Base-by-base conservation (phyloP, 441 rosid genomes). In the Syzygium malaccense region DNA sequence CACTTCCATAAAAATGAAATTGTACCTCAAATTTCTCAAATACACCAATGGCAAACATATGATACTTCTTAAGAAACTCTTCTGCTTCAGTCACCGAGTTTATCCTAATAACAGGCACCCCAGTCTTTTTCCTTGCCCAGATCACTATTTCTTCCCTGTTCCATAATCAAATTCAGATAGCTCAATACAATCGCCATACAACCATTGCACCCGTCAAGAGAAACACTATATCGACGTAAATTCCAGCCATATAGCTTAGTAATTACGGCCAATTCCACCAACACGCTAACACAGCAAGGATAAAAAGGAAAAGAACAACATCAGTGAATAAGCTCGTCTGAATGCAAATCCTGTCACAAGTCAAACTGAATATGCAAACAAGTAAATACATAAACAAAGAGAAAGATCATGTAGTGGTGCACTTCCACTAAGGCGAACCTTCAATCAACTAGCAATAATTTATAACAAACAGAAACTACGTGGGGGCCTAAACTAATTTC, bases 41-140 rank as follows among this genome's bases (percentile, higher is more conserved):
- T 41, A 93, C 89, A 68, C 99, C 96, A 86, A 97, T 41, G 83
- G 92, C 95, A 87, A 94, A 96, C 49, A 89, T 91, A 62, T 92
- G 93, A 85, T 94, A 90, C 89, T 93, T 95, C 85, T 94, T 92
- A 62, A 94, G 91, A 88, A 96, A 94, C 15, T 92, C 92, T 86
- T 94, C 95, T 45, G 98, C 98, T 92, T 94, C 94, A 54, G 87
- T 68, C 87, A 90, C 89, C 8, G 97, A 89, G 89, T 87, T 91
- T 86, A 95, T 78, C 90, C 95, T 94, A 87, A 92, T 88, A 88
- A 95, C 94, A 37, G 98, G 95, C 14, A 86, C 93, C 48, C 98
- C 97, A 23, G 97, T 95, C 94, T 95, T 96, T 90, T 97, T 97
- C 93, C 96, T 95, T 71, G 93, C 93, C 99, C 98, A 97, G 48